A percentile compares a stretch with the other conserved stretches of the same genome.
Conservation (phyloP, 768 basidiomycete genomes). For the Collybia sordida region DNA sequence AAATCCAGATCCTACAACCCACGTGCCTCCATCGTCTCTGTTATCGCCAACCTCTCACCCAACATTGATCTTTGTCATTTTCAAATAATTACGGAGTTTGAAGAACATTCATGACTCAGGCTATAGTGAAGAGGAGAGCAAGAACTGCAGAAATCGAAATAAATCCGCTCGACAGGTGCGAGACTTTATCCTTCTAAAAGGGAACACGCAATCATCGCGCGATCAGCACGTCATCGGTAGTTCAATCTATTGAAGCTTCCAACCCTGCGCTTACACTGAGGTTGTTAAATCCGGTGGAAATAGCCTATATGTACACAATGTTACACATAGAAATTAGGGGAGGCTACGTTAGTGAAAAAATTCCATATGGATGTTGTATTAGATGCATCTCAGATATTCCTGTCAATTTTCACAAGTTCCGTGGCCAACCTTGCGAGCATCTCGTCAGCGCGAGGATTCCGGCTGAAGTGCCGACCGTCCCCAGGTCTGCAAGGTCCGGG, state of each 20-base stretch:
- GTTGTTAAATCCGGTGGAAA: too few species aligned
- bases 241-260: conserved; percentile 9
- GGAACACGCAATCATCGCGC: conserved; percentile 21
- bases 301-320: too few species aligned
- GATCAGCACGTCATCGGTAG: conserved; percentile 11
- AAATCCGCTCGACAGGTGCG: background rate
- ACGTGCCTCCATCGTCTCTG: too few species aligned
- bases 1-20: too few species aligned
- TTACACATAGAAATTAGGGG: too few species aligned
- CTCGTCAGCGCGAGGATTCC: conserved; percentile 66
- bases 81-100: too few species aligned
- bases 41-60: background rate
- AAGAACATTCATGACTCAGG: background rate
- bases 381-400: conserved; percentile 23
- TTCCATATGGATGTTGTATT: too few species aligned
- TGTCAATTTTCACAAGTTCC: conserved; percentile 59
- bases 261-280: too few species aligned
- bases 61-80: conserved; percentile 8
- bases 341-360: too few species aligned
- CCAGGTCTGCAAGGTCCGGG: conserved; percentile 43
- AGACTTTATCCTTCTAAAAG: conserved; percentile 2
- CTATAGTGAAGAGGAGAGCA: background rate
- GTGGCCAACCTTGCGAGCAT: conserved; percentile 64
- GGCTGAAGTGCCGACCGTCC: conserved; percentile 67
- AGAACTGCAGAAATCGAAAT: background rate